Conservation (phyloP, 2,329 filamentous ascomycete genomes). For the Phialophora chinensis region DNA sequence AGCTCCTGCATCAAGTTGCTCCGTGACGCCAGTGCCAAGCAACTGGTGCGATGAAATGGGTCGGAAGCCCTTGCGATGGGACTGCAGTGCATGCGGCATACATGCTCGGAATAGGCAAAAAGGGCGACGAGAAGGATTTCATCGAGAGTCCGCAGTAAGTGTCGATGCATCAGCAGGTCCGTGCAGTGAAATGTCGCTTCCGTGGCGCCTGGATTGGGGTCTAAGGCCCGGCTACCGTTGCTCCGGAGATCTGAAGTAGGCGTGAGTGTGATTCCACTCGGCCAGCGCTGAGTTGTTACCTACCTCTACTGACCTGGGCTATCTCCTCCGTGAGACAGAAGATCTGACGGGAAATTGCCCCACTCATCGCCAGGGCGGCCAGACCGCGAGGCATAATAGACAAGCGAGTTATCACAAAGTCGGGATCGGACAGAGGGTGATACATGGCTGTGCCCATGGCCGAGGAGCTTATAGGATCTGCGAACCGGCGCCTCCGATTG, state of each 20-base stretch:
- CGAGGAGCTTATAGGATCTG: no score
- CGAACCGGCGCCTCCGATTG: no score
- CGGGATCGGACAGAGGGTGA: background rate
- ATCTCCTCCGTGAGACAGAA: background rate
- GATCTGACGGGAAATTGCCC: background rate
- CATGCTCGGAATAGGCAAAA: constrained; percentile 3
- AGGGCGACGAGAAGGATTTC: constrained; percentile 10
- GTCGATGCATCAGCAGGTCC: constrained; percentile 9
- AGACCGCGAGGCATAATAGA: constrained; percentile 1
- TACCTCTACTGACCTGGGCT: background rate
- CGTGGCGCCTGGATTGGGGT: background rate
- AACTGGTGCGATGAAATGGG: constrained; percentile 10
- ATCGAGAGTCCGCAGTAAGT: background rate
- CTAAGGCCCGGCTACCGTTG: no score
- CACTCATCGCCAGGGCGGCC: constrained; percentile 3
- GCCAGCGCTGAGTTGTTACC: background rate
- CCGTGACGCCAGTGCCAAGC: constrained; percentile 8
- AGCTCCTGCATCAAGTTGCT: constrained; percentile 3
- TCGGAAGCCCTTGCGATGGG: constrained; percentile 2
- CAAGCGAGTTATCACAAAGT: background rate
- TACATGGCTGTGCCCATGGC: background rate
- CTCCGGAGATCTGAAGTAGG: background rate
- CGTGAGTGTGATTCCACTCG: background rate
- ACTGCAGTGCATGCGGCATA: constrained; percentile 1
- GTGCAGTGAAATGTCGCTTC: constrained; percentile 6